Percentiles rank a stretch among this genome's conserved stretches.
Conservation (phyloP, 2,329 filamentous ascomycete genomes). For the Aspergillus ruber region DNA sequence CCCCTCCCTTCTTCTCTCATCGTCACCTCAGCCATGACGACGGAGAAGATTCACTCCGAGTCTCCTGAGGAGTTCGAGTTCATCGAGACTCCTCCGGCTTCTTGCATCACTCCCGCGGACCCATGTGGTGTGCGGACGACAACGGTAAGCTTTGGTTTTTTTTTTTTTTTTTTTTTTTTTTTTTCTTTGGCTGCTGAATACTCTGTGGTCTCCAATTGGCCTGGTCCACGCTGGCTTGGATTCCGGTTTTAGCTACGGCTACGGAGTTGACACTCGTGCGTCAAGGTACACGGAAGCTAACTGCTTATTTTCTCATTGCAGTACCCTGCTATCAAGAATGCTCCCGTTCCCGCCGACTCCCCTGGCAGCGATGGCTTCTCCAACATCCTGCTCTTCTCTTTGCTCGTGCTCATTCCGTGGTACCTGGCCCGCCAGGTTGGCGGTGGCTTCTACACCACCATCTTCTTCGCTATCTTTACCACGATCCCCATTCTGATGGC, state of each 20-base stretch:
- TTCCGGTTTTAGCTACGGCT: background rate
- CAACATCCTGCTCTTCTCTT: slow-evolving; percentile 66
- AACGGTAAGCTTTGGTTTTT: slow-evolving; percentile 51
- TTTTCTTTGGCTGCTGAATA: background rate
- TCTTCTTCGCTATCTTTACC: slow-evolving; percentile 78
- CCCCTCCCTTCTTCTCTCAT: slow-evolving; percentile 15
- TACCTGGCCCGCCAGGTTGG: slow-evolving; percentile 78
- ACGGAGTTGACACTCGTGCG: too few relatives aligned
- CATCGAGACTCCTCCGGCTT: slow-evolving; percentile 55
- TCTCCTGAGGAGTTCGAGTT: slow-evolving; percentile 46
- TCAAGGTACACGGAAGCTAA: slow-evolving; percentile 7
- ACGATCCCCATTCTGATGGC: slow-evolving; percentile 69
- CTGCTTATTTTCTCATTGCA: slow-evolving; percentile 32
- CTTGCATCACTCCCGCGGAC: slow-evolving; percentile 45
- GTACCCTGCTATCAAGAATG: slow-evolving; percentile 90
- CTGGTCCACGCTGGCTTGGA: background rate
- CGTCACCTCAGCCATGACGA: slow-evolving; percentile 31
- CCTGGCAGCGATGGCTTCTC: slow-evolving; percentile 81
- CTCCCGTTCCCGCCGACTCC: slow-evolving; percentile 83
- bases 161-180: too few relatives aligned
- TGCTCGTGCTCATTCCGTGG: slow-evolving; percentile 65
- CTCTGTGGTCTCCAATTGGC: background rate
- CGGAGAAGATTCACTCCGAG: slow-evolving; percentile 33
- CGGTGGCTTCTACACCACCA: slow-evolving; percentile 77
- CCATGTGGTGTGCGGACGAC: slow-evolving; percentile 58